Base-by-base conservation (phyloP, 371 early-diverging fungal species). In the Gilbertella persicaria region DNA sequence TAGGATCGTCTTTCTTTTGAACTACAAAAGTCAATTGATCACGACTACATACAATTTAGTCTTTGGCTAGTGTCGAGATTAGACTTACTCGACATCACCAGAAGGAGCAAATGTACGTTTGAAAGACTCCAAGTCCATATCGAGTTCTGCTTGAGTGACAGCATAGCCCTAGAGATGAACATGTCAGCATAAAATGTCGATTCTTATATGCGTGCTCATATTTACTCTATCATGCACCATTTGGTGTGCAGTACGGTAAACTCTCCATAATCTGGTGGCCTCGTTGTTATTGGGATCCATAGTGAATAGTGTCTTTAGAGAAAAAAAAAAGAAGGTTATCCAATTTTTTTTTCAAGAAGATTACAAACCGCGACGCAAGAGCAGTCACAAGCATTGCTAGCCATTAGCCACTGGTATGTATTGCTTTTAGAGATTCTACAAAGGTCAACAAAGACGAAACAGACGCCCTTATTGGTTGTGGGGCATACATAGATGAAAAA, bases 211-310 rank as follows among this genome's bases (percentile, higher is more conserved):
- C n/a, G 6, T 26, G 5, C 16, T 13, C n/a, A 16, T 1, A 16
- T 38, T 61, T 80, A 85, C 88, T 67, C 95, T 70, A 66, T 95
- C 94, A 54, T 77, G 67, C 56, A 93, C 91, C 87, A 97, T 87
- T 75, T 95, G 86, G 66, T 93, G 91, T 33, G 93, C 77, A 3
- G 97, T 97, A 58, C 86, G 81, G 81, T 83, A 92, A 16, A 92
- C 93, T 61, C 90, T 84, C 87, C 87, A 93, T 66, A 92, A 73
- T 47, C 87, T 81, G 25, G 86, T 79, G 39, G 80, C 71, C 66
- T 92, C 90, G 52, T 61, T 78, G 53, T 79, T 81, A 42, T 77
- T 79, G 48, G 73, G 53, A 59, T 82, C 81, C 81, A 82, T 82
- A 28, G 49, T 57, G 44, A 21, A 12, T 19, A 43, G 17, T 45